A percentile compares a stretch with the other conserved stretches of the same genome.
These are phyloP conservation scores for Ophiosphaerella korrae DNA, from an alignment of 2,329 filamentous ascomycete species.

Conservation along the genomic window DNA sequence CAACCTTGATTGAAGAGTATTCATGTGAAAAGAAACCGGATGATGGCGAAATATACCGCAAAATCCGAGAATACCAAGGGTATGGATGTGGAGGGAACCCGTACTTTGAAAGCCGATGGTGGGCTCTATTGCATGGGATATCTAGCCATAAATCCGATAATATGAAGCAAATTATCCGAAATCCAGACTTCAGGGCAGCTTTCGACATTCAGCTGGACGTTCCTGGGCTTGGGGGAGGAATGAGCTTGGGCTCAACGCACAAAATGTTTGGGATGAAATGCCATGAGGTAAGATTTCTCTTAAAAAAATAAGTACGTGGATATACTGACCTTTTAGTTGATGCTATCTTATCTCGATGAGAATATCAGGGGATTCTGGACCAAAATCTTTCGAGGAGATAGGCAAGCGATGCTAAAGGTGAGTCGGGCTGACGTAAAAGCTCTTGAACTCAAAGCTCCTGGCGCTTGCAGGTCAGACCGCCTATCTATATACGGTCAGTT, in stretches of 20 bases:
- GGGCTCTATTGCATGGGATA: slow-evolving; percentile 1
- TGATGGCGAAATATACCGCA: slow-evolving; percentile 18
- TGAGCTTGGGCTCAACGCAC: slow-evolving; percentile 4
- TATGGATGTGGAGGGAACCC: slow-evolving; percentile 7
- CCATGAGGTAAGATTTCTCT: slow-evolving; percentile 35
- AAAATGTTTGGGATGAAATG: slow-evolving; percentile 17
- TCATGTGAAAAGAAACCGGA: slow-evolving; percentile 8
- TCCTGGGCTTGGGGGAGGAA: slow-evolving; percentile 5
- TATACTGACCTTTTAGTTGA: slow-evolving; percentile 21
- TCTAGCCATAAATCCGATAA: neutral
- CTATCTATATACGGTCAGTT: slow-evolving; percentile 32
- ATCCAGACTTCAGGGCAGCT: neutral
- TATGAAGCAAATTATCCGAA: slow-evolving; percentile 1
- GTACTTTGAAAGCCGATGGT: slow-evolving; percentile 14
- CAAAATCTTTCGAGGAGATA: slow-evolving; percentile 33
- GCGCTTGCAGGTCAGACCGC: slow-evolving; percentile 30
- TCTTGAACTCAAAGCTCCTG: slow-evolving; percentile 41
- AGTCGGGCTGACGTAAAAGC: slow-evolving; percentile 36
- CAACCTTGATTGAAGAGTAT: slow-evolving; percentile 11
- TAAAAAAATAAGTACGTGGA: slow-evolving; percentile 5
- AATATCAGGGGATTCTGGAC: slow-evolving; percentile 39
- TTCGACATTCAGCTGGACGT: slow-evolving; percentile 9
- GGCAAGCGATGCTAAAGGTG: slow-evolving; percentile 32
- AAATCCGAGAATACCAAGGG: slow-evolving; percentile 26
- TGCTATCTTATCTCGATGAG: slow-evolving; percentile 42